Evolutionary conservation across 805 yeast genomes (phyloP), one percentile per base, ranked within the genome.

Genomic region (Metschnikowia sp.): DNA sequence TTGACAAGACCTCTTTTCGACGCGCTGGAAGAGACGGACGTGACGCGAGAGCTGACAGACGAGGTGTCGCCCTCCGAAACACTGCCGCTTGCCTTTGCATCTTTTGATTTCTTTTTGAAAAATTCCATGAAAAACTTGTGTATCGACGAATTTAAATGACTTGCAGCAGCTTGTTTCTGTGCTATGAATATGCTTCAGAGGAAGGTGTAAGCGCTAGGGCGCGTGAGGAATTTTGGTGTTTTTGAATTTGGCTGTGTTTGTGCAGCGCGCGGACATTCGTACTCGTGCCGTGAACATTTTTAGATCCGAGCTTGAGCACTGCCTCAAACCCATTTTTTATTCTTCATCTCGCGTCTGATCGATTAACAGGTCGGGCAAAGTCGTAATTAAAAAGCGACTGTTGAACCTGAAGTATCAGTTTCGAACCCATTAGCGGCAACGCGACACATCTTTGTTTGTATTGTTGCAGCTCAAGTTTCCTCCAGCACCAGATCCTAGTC

Each of bases 1-100:
- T 69, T 70, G 33, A 68, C 59, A 38, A 59, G 63, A 29, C 55
- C 57, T 39, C 52, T 55, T 39, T 58, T 61, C 32, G 57, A 45
- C 11, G 45, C 15, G 13, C 39, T 32, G 36, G 52, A 41, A 2
- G 54, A 48, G 8, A 44, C 42, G 3, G 58, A 42, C 11, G 56
- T 55, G 29, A 44, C 48, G 28, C 48, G 46, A 22, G 59, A 54
- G 13, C 56, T 52, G 32, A 42, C 51, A 1, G 59, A 55, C 18
- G 48, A 48, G 15, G 45, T 44, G 18, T 55, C 59, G 35, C 44
- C 46, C 26, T 54, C 57, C 8, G 49, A 48, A 29, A 37, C 15
- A 30, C 49, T 41, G n/a, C 41, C 41, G 39, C 38, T 33, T 8
- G 45, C 33, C 33, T 39, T 39, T 32, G 46, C 34, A 22, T 47